Evolutionary conservation across 495 filamentous ascomycete species (phyloP).

Genomic region (Extremus antarcticus): DNA sequence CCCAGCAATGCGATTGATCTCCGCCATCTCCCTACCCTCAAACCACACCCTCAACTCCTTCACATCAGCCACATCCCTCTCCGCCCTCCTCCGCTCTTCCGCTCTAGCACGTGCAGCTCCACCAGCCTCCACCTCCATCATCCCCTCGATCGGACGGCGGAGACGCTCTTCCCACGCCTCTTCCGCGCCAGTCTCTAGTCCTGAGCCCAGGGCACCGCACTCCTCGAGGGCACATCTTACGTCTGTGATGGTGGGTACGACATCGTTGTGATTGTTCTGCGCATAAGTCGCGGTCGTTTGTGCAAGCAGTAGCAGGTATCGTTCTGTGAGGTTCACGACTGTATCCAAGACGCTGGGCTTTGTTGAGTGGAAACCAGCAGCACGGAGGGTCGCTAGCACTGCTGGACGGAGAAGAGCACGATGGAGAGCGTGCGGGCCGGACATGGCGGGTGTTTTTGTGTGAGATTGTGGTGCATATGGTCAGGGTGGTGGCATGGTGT

Average conservation of each 20-base stretch:
- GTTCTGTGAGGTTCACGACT: conserved; percentile 60
- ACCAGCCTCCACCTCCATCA: conserved; percentile 9
- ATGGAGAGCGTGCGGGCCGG: conserved; percentile 39
- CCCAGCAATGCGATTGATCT: conserved; percentile 62
- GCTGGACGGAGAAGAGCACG: conserved; percentile 69
- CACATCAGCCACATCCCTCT: conserved; percentile 65
- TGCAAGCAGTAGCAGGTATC: conserved; percentile 62
- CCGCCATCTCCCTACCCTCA: conserved; percentile 50
- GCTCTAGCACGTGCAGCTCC: conserved; percentile 12
- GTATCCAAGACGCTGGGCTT: conserved; percentile 67
- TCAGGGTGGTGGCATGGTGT: no score
- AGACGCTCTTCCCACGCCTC: conserved; percentile 40
- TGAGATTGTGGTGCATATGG: neutral
- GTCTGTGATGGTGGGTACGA: conserved; percentile 54
- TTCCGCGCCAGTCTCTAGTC: conserved; percentile 47
- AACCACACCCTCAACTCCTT: conserved; percentile 67
- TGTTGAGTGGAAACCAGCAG: conserved; percentile 69
- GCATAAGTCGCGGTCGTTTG: conserved; percentile 52
- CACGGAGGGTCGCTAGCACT: conserved; percentile 76
- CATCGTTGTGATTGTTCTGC: conserved; percentile 36
- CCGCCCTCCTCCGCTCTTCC: conserved; percentile 31
- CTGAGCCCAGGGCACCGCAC: conserved; percentile 50
- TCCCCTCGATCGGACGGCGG: conserved; percentile 26
- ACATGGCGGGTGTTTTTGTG: neutral
- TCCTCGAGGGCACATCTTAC: conserved; percentile 73